Evolutionary conservation across 2,329 filamentous ascomycete species (phyloP).

Genomic region (Trichoderma atroviride): DNA sequence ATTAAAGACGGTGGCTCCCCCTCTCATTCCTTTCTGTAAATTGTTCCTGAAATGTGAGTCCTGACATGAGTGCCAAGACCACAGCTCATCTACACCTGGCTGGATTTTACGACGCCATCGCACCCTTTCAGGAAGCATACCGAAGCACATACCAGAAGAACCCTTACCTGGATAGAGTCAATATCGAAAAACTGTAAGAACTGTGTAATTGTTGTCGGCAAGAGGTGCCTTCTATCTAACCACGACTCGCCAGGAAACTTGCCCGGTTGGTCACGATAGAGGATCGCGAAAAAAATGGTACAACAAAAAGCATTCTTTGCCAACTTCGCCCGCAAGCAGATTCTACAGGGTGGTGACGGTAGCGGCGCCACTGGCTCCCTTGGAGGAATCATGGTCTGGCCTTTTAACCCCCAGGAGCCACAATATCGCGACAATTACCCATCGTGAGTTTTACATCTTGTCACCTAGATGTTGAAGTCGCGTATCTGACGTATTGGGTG

Average conservation of each 20-base stretch:
- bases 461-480: background rate
- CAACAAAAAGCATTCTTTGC: no score
- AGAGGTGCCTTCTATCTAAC: no score
- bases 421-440: background rate
- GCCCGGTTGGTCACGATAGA: no score
- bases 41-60: background rate
- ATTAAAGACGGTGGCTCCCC: no score
- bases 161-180: no score
- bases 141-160: no score
- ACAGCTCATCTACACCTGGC: conserved; percentile 7
- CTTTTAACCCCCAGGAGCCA: background rate
- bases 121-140: background rate
- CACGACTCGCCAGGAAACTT: no score
- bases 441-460: background rate
- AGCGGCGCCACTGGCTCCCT: background rate
- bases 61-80: conserved; percentile 2
- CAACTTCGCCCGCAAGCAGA: no score
- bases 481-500: background rate
- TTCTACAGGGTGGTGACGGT: no score
- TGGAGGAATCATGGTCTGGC: background rate
- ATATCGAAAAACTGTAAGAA: no score
- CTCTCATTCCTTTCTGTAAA: background rate
- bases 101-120: background rate
- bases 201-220: no score
- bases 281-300: no score